phyloP scores from a whole-genome alignment of 176 grass and related monocot genomes.

The Sorghum bicolor region Sorghum_bicolor_NCBIv3 NC_012872.2:69044501-69045000 shows the following conservation, averaged over 20 bases:
- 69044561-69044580: constrained; percentile 87
- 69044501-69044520: constrained; percentile 72
- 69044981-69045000: constrained; percentile 56
- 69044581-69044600: constrained; percentile 79
- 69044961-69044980: constrained; percentile 60
- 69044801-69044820: constrained; percentile 80
- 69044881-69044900: constrained; percentile 68
- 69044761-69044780: constrained; percentile 67
- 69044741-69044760: constrained; percentile 79
- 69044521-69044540: constrained; percentile 86
- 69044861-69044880: constrained; percentile 74
- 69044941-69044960: constrained; percentile 72
- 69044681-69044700: constrained; percentile 72
- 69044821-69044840: constrained; percentile 67
- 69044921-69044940: constrained; percentile 62
- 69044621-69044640: constrained; percentile 65
- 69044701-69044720: constrained; percentile 62
- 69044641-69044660: constrained; percentile 82
- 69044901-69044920: constrained; percentile 60
- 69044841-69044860: constrained; percentile 54
- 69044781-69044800: constrained; percentile 52
- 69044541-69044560: constrained; percentile 71
- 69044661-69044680: constrained; percentile 76
- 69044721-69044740: constrained; percentile 78
- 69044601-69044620: constrained; percentile 69